Evolutionary conservation across 2,329 filamentous ascomycete genomes (phyloP).

Genomic region (Proliferodiscus dingleyae): DNA sequence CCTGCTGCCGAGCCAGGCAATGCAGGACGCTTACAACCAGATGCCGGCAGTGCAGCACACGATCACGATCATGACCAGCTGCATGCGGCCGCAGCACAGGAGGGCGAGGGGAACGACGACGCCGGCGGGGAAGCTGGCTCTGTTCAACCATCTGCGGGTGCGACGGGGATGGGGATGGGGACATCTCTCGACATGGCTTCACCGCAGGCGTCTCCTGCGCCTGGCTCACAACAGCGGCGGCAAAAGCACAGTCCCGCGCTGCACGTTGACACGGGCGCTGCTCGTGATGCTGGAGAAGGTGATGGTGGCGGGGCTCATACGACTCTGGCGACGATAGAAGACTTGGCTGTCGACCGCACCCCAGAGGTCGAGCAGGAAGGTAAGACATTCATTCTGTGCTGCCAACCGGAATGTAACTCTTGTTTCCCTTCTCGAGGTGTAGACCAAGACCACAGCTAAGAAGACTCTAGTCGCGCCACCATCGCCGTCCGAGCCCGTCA

Average conservation of each 20-base stretch:
- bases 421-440: too few species aligned
- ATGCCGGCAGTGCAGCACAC: slow-evolving; percentile 8
- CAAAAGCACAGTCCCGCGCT: background rate
- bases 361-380: background rate
- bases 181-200: background rate
- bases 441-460: background rate
- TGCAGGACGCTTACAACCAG: slow-evolving; percentile 10
- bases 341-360: background rate
- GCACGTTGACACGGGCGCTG: too few species aligned
- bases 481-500: background rate
- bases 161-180: too few species aligned
- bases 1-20: slow-evolving; percentile 15
- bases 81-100: slow-evolving; percentile 4
- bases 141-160: too few species aligned
- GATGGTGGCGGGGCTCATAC: background rate
- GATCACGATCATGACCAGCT: slow-evolving; percentile 9
- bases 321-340: background rate
- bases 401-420: background rate
- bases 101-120: too few species aligned
- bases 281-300: background rate
- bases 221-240: background rate
- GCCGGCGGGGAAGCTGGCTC: too few species aligned
- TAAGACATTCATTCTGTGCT: background rate
- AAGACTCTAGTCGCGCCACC: background rate
- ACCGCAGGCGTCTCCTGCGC: background rate